Evolutionary conservation across 768 basidiomycete genomes (phyloP).

Genomic region (Russula compacta): DNA sequence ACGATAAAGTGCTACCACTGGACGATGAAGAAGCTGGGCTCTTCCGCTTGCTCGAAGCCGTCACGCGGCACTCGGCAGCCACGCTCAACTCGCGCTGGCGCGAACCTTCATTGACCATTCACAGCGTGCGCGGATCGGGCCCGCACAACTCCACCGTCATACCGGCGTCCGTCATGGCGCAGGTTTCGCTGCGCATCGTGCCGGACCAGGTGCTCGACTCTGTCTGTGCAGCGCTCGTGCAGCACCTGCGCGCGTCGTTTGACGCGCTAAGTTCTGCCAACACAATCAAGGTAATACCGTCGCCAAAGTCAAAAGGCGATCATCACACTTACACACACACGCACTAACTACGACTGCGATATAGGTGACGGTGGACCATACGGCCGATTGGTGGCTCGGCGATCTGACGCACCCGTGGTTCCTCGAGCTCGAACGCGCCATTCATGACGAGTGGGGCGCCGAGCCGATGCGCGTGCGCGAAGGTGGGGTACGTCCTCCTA

Average conservation of each 20-base stretch:
- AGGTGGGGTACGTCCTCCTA: constrained; percentile 59
- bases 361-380: constrained; percentile 71
- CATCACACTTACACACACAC: too few relatives aligned
- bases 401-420: constrained; percentile 81
- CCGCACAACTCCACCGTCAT: constrained; percentile 83
- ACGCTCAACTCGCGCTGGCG: constrained; percentile 77
- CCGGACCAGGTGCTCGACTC: constrained; percentile 80
- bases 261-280: constrained; percentile 56
- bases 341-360: too few relatives aligned
- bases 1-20: constrained; percentile 66
- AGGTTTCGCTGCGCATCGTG: constrained; percentile 86
- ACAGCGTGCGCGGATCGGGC: constrained; percentile 76
- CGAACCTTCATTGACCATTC: constrained; percentile 83
- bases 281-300: constrained; percentile 47
- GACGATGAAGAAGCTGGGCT: constrained; percentile 57
- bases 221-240: constrained; percentile 52
- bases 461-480: constrained; percentile 84
- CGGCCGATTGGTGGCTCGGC: constrained; percentile 95
- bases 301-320: too few relatives aligned
- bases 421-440: constrained; percentile 71
- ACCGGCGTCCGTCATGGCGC: constrained; percentile 72
- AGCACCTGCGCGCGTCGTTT: constrained; percentile 54
- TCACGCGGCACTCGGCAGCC: constrained; percentile 59
- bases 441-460: constrained; percentile 80
- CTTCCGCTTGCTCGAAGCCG: constrained; percentile 58